Conservation (phyloP, 495 filamentous ascomycete species). For the Xylaria palmicola region DNA sequence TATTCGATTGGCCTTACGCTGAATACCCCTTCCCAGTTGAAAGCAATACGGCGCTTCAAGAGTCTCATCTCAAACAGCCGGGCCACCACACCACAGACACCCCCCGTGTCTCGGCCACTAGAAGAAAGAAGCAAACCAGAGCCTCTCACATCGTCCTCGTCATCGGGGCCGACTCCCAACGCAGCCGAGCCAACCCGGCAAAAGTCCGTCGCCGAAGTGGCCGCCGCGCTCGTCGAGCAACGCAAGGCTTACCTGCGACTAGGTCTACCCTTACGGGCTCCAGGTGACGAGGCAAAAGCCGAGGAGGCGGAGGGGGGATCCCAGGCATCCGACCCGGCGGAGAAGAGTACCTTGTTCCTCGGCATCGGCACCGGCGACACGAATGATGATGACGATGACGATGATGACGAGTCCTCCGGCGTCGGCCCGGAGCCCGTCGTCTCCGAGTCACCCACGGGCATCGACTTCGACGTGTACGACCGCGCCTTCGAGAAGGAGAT, state of each 20-base stretch:
- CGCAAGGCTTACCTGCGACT: slow-evolving; percentile 33
- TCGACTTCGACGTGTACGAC: slow-evolving; percentile 84
- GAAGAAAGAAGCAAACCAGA: slow-evolving; percentile 6
- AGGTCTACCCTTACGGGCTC: slow-evolving; percentile 8
- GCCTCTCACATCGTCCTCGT: slow-evolving; percentile 22
- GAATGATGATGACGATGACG: too few species aligned
- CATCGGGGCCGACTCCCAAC: slow-evolving; percentile 4
- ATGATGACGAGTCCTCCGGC: slow-evolving; percentile 41
- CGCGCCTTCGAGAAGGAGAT: slow-evolving; percentile 81
- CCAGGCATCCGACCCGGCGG: slow-evolving; percentile 64
- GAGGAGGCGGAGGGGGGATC: slow-evolving; percentile 35
- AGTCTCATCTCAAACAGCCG: slow-evolving; percentile 34
- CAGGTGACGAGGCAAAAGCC: slow-evolving; percentile 15
- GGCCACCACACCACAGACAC: slow-evolving; percentile 30
- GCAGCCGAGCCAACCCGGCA: slow-evolving; percentile 30
- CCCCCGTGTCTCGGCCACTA: slow-evolving; percentile 1
- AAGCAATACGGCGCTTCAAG: slow-evolving; percentile 88
- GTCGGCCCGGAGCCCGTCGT: slow-evolving; percentile 48
- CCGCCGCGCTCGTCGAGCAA: slow-evolving; percentile 38
- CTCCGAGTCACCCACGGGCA: slow-evolving; percentile 76
- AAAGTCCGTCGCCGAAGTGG: slow-evolving; percentile 39
- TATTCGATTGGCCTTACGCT: slow-evolving; percentile 12
- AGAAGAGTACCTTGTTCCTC: slow-evolving; percentile 64
- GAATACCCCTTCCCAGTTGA: slow-evolving; percentile 59
- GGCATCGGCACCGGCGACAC: slow-evolving; percentile 71